A percentile compares a stretch with the other conserved stretches of the same genome.
These are phyloP conservation scores for Artemisia annua DNA, from an alignment of 129 eudicot species.

Conservation along the genomic window DNA sequence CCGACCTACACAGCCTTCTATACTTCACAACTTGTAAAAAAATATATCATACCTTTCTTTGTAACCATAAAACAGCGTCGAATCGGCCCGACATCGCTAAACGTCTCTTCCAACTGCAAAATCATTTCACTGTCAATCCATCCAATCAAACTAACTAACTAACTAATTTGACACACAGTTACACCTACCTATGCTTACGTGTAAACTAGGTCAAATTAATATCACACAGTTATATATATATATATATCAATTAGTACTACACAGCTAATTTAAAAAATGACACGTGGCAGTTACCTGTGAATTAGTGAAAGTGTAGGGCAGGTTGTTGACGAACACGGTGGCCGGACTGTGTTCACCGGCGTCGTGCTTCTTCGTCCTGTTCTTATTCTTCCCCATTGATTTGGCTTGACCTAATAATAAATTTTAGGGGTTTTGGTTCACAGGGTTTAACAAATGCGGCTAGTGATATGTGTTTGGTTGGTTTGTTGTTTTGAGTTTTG, in stretches of 20 bases:
- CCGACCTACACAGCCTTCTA: no score
- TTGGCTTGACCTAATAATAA: no score
- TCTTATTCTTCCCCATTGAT: conserved; percentile 71
- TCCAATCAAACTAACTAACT: background rate
- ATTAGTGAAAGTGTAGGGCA: conserved; percentile 76
- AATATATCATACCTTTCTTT: conserved; percentile 49
- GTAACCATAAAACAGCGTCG: conserved; percentile 95
- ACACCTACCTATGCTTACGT: background rate
- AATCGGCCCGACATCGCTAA: conserved; percentile 94
- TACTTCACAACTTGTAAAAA: no score
- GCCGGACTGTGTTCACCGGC: conserved; percentile 62
- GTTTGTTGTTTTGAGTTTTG: background rate
- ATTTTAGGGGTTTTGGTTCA: conserved; percentile 18
- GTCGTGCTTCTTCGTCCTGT: conserved; percentile 49
- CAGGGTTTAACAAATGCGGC: conserved; percentile 25
- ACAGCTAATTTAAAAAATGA: no score
- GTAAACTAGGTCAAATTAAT: background rate
- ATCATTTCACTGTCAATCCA: background rate
- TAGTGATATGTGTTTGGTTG: background rate
- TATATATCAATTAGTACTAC: no score
- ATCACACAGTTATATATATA: no score
- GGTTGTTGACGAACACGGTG: conserved; percentile 69
- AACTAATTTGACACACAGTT: background rate
- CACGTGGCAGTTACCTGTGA: conserved; percentile 42
- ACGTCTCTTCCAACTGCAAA: conserved; percentile 69